Conservation (phyloP, 345 rosid species). For the Nephelium lappaceum region DNA sequence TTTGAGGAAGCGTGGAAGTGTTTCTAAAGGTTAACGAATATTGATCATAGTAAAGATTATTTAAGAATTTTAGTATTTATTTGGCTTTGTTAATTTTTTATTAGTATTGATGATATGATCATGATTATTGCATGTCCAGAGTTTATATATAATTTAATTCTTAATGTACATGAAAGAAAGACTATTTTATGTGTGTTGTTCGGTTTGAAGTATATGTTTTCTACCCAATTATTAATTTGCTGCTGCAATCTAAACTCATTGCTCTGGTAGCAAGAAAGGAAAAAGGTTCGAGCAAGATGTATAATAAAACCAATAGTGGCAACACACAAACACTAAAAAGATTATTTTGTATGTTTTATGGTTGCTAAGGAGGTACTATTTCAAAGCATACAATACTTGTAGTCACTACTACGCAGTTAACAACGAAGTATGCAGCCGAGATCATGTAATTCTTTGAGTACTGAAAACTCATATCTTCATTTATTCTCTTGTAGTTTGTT, state of each 20-base stretch:
- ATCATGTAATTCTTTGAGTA: neutral
- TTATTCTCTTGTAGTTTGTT: neutral
- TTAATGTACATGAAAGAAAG: neutral
- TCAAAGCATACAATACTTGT: neutral
- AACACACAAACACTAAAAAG: too few species aligned
- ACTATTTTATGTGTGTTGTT: neutral
- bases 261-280: too few species aligned
- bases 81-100: neutral
- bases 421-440: neutral
- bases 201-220: neutral
- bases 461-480: neutral
- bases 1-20: neutral
- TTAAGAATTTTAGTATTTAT: neutral
- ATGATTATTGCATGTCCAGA: neutral
- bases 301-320: too few species aligned
- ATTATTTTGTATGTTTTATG: too few species aligned
- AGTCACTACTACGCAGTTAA: neutral
- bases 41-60: neutral
- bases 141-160: too few species aligned
- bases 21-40: neutral
- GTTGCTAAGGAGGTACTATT: neutral
- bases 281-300: too few species aligned
- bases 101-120: neutral
- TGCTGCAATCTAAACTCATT: too few species aligned
- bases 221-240: too few species aligned